phyloP scores from a whole-genome alignment of 345 rosid genomes.

The Sapria himalayana region DNA sequence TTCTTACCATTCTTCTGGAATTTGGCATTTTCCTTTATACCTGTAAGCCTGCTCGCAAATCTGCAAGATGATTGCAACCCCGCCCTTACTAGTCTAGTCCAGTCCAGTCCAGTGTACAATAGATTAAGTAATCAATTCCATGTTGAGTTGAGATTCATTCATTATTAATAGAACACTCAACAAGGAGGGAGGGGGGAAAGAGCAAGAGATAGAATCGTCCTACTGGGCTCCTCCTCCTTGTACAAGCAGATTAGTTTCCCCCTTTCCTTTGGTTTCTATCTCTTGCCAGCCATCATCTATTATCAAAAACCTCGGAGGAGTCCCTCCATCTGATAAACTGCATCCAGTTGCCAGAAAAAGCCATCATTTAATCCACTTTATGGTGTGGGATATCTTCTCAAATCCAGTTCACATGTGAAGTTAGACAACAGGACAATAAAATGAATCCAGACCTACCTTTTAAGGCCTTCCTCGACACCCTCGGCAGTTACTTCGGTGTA shows the following conservation, averaged over 20 bases:
- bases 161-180: neutral
- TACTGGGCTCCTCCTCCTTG: conserved; percentile 99
- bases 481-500: conserved; percentile 93
- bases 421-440: too few species aligned
- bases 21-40: conserved; percentile 74
- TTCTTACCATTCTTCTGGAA: conserved; percentile 41
- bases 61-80: conserved; percentile 17
- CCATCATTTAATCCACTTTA: conserved; percentile 7
- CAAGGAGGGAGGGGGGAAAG: conserved; percentile 4
- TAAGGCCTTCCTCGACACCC: conserved; percentile 84
- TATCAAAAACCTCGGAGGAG: conserved; percentile 83
- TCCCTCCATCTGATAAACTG: conserved; percentile 79
- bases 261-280: conserved; percentile 55
- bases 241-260: conserved; percentile 32
- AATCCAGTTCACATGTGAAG: too few species aligned
- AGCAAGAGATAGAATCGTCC: conserved; percentile 17
- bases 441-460: conserved; percentile 27
- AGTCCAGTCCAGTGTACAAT: too few species aligned
- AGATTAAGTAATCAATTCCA: too few species aligned
- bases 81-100: too few species aligned
- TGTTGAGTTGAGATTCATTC: too few species aligned
- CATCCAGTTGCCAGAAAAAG: conserved; percentile 12
- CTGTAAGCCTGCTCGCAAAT: conserved; percentile 79
- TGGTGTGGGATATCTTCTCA: too few species aligned
- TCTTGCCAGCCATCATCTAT: conserved; percentile 99